These are phyloP conservation scores for Bombardia bombarda DNA, from an alignment of 495 filamentous ascomycete genomes.

Conservation along the genomic window DNA sequence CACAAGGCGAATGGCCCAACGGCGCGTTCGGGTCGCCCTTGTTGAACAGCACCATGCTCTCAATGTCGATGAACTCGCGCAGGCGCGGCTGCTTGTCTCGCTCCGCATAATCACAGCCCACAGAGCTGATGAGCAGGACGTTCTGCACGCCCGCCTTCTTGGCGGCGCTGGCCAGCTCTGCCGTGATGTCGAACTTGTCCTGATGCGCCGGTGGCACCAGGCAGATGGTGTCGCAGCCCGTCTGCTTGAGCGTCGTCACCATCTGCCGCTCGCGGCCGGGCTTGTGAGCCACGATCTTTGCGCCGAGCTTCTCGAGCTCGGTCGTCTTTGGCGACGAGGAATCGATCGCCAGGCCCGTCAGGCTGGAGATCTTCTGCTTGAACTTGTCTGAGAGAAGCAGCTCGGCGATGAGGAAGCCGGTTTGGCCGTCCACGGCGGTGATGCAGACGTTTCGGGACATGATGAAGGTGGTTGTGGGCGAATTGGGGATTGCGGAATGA, in stretches of 20 bases:
- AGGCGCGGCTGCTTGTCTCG: conserved; percentile 41
- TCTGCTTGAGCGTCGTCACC: conserved; percentile 29
- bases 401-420: conserved; percentile 47
- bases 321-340: conserved; percentile 40
- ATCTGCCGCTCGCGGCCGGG: conserved; percentile 35
- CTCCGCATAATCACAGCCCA: conserved; percentile 48
- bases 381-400: conserved; percentile 44
- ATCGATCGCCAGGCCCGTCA: conserved; percentile 38
- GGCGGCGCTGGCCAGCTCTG: conserved; percentile 41
- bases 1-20: conserved; percentile 38
- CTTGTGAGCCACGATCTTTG: conserved; percentile 37
- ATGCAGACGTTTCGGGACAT: conserved; percentile 46
- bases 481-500: too few species aligned
- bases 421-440: conserved; percentile 46
- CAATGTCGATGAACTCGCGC: conserved; percentile 48
- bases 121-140: conserved; percentile 44
- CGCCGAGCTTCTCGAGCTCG: conserved; percentile 46
- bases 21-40: conserved; percentile 38
- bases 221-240: conserved; percentile 44
- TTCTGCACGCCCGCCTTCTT: conserved; percentile 44
- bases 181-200: conserved; percentile 40
- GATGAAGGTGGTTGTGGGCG: background rate
- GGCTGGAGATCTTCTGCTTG: conserved; percentile 26
- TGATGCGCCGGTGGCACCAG: conserved; percentile 42
- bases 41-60: conserved; percentile 32